Percentiles rank a stretch among this genome's conserved stretches.
Evolutionary conservation across 1,139 yeast genomes (phyloP).

Genomic region (Groenewaldozyma sp.): DNA sequence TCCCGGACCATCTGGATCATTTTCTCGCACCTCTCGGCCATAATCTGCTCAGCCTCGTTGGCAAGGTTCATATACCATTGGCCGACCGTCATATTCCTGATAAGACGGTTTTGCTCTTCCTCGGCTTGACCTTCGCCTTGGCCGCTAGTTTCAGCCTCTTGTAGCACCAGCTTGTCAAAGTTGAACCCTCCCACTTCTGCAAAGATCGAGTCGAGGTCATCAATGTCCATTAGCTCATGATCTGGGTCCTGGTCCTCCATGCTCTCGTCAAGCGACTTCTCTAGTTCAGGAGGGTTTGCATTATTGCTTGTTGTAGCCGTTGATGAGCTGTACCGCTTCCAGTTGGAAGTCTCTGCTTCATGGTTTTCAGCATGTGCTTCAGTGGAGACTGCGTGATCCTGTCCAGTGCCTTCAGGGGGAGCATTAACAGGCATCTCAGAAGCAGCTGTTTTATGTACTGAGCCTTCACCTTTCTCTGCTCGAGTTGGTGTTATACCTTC

Average conservation of each 20-base stretch:
- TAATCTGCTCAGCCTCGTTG: slow-evolving; percentile 23
- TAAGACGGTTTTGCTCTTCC: slow-evolving; percentile 62
- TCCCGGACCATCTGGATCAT: slow-evolving; percentile 24
- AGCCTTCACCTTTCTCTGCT: too few relatives aligned
- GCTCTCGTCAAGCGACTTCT: neutral
- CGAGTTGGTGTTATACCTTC: too few relatives aligned
- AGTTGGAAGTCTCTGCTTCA: slow-evolving; percentile 9
- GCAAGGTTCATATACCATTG: slow-evolving; percentile 55
- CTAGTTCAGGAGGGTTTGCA: neutral
- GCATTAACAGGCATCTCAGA: too few relatives aligned
- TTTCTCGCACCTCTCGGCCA: slow-evolving; percentile 27
- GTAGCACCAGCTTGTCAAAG: slow-evolving; percentile 22
- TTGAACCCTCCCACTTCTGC: neutral
- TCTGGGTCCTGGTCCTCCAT: neutral
- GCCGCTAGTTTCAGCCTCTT: slow-evolving; percentile 34
- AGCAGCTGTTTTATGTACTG: too few relatives aligned
- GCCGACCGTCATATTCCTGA: slow-evolving; percentile 51
- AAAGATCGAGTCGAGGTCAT: neutral
- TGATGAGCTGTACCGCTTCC: slow-evolving; percentile 15
- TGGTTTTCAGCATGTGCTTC: too few relatives aligned
- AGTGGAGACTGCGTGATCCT: too few relatives aligned
- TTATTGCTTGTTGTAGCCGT: slow-evolving; percentile 4
- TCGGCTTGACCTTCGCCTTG: slow-evolving; percentile 30
- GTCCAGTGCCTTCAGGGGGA: too few relatives aligned
- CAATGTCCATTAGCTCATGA: neutral